Percentiles rank a stretch among this genome's conserved stretches.
phyloP scores from a whole-genome alignment of 148 eudicot genomes.

The Chenopodium album region DNA sequence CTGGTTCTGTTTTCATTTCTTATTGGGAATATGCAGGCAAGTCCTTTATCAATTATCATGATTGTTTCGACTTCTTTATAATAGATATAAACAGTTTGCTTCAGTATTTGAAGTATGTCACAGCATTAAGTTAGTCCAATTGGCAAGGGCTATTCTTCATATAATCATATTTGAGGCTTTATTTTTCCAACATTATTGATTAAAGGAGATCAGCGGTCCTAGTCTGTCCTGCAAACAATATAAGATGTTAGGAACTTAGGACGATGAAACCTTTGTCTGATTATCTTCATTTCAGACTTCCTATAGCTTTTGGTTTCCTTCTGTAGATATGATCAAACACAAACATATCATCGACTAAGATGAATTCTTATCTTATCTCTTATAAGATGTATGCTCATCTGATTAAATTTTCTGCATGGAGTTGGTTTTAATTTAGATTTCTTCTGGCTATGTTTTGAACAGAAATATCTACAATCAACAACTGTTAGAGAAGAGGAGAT shows the following conservation, averaged over 20 bases:
- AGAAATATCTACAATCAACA: slow-evolving; percentile 66
- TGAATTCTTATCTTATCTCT: not conserved
- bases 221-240: not conserved
- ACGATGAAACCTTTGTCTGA: not conserved
- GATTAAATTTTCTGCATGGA: no score
- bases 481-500: slow-evolving; percentile 67
- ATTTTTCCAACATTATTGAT: no score
- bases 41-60: not conserved
- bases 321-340: not conserved
- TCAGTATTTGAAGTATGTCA: not conserved
- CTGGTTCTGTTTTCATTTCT: slow-evolving; percentile 72
- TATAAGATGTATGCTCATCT: not conserved
- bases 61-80: not conserved
- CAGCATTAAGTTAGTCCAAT: not conserved
- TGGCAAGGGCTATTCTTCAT: not conserved
- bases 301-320: not conserved
- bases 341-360: not conserved
- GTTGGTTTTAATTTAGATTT: not conserved
- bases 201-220: no score
- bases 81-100: not conserved
- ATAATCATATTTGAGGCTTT: not conserved
- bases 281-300: not conserved
- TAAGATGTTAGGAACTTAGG: not conserved
- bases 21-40: slow-evolving; percentile 87
- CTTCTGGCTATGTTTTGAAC: slow-evolving; percentile 13